Conservation (phyloP, 2,329 filamentous ascomycete species). For the Neopestalotiopsis rosae region DNA sequence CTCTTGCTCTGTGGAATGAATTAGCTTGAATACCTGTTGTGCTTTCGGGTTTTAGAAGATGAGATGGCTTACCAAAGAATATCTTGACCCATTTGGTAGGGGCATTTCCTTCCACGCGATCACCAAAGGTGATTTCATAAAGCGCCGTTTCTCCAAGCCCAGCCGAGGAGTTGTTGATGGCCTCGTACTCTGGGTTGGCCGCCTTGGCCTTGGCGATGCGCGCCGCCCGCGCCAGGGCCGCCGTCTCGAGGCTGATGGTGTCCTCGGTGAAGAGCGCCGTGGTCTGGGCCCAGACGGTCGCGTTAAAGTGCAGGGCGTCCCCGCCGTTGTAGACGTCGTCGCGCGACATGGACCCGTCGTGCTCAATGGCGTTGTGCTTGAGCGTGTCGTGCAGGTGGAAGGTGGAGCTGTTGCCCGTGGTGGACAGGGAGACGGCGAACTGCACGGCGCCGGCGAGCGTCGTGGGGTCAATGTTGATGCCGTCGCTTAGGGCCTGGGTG, state of each 20-base stretch:
- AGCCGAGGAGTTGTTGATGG: slow-evolving; percentile 3
- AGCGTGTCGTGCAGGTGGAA: slow-evolving; percentile 19
- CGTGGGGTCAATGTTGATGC: slow-evolving; percentile 14
- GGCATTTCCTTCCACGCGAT: neutral
- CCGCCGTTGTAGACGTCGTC: neutral
- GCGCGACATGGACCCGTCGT: slow-evolving; percentile 7
- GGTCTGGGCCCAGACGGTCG: slow-evolving; percentile 26
- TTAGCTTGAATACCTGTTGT: neutral
- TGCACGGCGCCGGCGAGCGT: slow-evolving; percentile 3
- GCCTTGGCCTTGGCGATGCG: slow-evolving; percentile 25
- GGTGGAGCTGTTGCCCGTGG: slow-evolving; percentile 8
- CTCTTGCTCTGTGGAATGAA: neutral
- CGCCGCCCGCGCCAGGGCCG: slow-evolving; percentile 23
- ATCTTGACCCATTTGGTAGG: neutral
- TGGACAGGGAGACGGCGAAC: slow-evolving; percentile 1
- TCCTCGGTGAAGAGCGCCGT: slow-evolving; percentile 25
- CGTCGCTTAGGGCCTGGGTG: neutral
- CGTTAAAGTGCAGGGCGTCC: slow-evolving; percentile 7
- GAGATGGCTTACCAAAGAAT: slow-evolving; percentile 6
- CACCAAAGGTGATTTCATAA: neutral
- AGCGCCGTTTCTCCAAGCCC: neutral
- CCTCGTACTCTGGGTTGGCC: slow-evolving; percentile 23
- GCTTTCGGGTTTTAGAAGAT: neutral
- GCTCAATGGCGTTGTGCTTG: slow-evolving; percentile 6
- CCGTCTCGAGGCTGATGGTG: slow-evolving; percentile 26